A percentile compares a stretch with the other conserved stretches of the same genome.
These are phyloP conservation scores for Fusarium begoniae DNA, from an alignment of 2,329 filamentous ascomycete species.

Conservation along the genomic window DNA sequence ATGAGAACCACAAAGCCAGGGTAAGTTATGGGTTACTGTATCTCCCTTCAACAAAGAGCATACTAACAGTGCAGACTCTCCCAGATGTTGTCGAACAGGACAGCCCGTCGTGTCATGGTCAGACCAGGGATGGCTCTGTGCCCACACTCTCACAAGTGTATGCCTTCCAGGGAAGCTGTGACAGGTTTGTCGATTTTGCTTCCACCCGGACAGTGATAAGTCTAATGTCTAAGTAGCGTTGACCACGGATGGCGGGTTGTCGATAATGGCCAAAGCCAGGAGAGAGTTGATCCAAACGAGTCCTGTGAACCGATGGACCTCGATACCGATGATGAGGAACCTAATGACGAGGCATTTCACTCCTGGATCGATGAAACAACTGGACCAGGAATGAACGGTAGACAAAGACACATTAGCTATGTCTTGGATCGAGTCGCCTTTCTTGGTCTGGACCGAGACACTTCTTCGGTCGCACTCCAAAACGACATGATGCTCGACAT, in stretches of 20 bases:
- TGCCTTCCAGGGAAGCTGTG: neutral
- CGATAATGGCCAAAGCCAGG: no score
- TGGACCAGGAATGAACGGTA: neutral
- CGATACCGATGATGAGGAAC: neutral
- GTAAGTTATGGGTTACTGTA: neutral
- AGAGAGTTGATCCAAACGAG: neutral
- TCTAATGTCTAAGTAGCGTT: neutral
- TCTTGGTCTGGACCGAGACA: neutral
- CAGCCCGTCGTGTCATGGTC: neutral
- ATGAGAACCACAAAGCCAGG: neutral
- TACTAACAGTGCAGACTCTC: constrained; percentile 4
- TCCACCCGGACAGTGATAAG: neutral
- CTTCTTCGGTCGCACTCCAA: neutral
- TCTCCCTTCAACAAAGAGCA: neutral
- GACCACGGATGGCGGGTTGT: no score
- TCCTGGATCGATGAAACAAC: neutral
- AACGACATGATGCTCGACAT: neutral
- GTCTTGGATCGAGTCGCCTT: neutral
- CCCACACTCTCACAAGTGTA: neutral
- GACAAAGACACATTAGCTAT: neutral
- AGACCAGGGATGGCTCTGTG: neutral
- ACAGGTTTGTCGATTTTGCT: neutral
- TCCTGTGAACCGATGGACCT: neutral
- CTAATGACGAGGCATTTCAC: neutral
- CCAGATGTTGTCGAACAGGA: neutral